A percentile compares a stretch with the other conserved stretches of the same genome.
These are phyloP conservation scores for Dryas drummondii DNA, from an alignment of 306 rosid genomes.

Conservation along the genomic window DNA sequence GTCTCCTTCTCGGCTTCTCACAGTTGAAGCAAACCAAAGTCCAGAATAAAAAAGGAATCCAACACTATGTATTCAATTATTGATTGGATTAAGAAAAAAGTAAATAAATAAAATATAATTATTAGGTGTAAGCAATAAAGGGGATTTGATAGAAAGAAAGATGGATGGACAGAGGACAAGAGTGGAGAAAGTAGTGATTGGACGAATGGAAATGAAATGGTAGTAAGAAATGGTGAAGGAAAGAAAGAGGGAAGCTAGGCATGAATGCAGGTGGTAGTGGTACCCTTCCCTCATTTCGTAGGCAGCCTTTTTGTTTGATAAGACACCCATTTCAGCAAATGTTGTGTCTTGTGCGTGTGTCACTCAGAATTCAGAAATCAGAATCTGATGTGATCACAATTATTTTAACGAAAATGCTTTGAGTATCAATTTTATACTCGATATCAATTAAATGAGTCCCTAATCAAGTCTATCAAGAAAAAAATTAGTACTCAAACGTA, in stretches of 20 bases:
- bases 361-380: slow-evolving; percentile 16
- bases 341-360: not conserved
- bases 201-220: slow-evolving; percentile 41
- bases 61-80: too few relatives aligned
- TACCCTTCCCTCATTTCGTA: slow-evolving; percentile 7
- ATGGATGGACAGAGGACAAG: slow-evolving; percentile 43
- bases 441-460: too few relatives aligned
- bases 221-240: not conserved
- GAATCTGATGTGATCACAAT: slow-evolving; percentile 20
- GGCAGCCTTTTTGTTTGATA: slow-evolving; percentile 43
- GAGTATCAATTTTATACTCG: too few relatives aligned
- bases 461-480: too few relatives aligned
- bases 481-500: too few relatives aligned
- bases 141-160: not conserved
- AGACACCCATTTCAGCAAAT: slow-evolving; percentile 38
- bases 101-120: not conserved
- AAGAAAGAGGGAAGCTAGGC: not conserved
- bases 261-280: too few relatives aligned
- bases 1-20: too few relatives aligned
- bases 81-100: not conserved
- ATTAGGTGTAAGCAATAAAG: not conserved
- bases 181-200: slow-evolving; percentile 37
- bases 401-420: not conserved
- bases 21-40: too few relatives aligned
- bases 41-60: too few relatives aligned